phyloP scores from a whole-genome alignment of 495 filamentous ascomycete species.

The Staphylotrichum longicolle region DNA sequence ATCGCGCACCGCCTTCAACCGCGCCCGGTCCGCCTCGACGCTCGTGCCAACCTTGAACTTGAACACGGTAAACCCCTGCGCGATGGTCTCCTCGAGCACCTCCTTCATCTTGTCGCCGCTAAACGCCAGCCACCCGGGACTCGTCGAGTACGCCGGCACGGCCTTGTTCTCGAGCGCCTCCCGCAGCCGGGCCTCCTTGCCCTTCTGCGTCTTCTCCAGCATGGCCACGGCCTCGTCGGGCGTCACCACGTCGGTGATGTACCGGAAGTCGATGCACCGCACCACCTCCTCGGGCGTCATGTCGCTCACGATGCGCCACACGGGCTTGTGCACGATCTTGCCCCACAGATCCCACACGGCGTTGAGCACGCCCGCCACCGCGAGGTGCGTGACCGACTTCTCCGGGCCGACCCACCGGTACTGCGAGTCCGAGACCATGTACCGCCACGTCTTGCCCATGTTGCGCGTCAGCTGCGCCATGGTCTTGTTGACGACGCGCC shows the following conservation, averaged over 20 bases:
- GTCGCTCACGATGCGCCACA: slow-evolving; percentile 84
- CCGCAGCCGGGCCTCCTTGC: slow-evolving; percentile 62
- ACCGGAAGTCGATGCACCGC: slow-evolving; percentile 82
- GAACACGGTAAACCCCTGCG: slow-evolving; percentile 77
- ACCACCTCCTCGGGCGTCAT: slow-evolving; percentile 86
- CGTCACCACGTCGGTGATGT: slow-evolving; percentile 86
- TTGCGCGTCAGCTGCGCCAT: slow-evolving; percentile 72
- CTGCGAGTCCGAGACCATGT: slow-evolving; percentile 84
- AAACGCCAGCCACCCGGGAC: slow-evolving; percentile 89
- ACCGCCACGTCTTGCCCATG: slow-evolving; percentile 86
- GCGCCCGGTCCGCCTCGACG: slow-evolving; percentile 64
- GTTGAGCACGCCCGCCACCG: slow-evolving; percentile 84
- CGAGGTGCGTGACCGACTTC: slow-evolving; percentile 90
- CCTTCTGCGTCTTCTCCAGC: slow-evolving; percentile 57
- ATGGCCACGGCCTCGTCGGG: slow-evolving; percentile 75
- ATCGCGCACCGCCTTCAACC: slow-evolving; percentile 69
- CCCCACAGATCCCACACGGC: slow-evolving; percentile 96
- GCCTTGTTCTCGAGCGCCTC: slow-evolving; percentile 68
- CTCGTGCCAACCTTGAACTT: slow-evolving; percentile 83
- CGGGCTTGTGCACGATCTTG: slow-evolving; percentile 76
- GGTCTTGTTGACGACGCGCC: slow-evolving; percentile 66
- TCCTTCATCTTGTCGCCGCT: slow-evolving; percentile 76
- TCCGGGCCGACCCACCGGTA: slow-evolving; percentile 92
- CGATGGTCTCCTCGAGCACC: slow-evolving; percentile 67
- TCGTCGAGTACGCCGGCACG: slow-evolving; percentile 89